Conservation (phyloP, 2,329 filamentous ascomycete species). For the Ophiocordyceps sinensis region DNA sequence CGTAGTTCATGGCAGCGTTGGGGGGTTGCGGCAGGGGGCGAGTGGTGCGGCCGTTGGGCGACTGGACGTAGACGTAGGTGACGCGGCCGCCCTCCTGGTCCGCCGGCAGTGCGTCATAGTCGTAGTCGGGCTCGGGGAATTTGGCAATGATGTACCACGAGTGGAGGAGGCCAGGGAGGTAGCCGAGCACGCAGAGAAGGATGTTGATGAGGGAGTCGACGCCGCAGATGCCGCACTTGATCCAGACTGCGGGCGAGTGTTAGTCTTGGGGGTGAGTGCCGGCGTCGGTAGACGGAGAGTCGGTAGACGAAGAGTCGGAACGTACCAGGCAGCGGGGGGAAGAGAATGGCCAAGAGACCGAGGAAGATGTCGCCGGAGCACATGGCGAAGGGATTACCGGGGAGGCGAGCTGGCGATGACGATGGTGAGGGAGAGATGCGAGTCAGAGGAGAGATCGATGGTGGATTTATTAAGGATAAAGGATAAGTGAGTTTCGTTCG, state of each 20-base stretch:
- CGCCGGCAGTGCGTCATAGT: slow-evolving; percentile 52
- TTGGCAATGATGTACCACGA: slow-evolving; percentile 96
- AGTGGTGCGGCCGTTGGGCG: slow-evolving; percentile 16
- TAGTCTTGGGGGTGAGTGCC: not conserved
- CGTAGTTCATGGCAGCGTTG: slow-evolving; percentile 10
- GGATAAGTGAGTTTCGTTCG: too few relatives aligned
- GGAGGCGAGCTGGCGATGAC: not conserved
- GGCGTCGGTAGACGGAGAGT: not conserved
- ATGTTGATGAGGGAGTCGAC: slow-evolving; percentile 93
- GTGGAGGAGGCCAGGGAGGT: slow-evolving; percentile 78
- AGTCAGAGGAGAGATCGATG: too few relatives aligned
- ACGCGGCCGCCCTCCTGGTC: slow-evolving; percentile 44
- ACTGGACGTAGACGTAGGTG: slow-evolving; percentile 64
- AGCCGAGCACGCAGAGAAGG: slow-evolving; percentile 68
- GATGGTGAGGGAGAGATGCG: not conserved
- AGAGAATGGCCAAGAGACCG: slow-evolving; percentile 17
- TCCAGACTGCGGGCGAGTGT: slow-evolving; percentile 57
- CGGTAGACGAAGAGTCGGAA: not conserved
- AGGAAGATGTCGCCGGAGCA: slow-evolving; percentile 48
- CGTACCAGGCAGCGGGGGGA: slow-evolving; percentile 34
- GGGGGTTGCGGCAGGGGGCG: slow-evolving; percentile 12
- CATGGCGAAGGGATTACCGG: slow-evolving; percentile 24
- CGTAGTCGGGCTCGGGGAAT: slow-evolving; percentile 60
- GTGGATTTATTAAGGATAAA: not conserved
- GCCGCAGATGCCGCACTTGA: slow-evolving; percentile 86